Conservation (phyloP, 441 rosid species). For the Adansonia madagascariensis region DNA sequence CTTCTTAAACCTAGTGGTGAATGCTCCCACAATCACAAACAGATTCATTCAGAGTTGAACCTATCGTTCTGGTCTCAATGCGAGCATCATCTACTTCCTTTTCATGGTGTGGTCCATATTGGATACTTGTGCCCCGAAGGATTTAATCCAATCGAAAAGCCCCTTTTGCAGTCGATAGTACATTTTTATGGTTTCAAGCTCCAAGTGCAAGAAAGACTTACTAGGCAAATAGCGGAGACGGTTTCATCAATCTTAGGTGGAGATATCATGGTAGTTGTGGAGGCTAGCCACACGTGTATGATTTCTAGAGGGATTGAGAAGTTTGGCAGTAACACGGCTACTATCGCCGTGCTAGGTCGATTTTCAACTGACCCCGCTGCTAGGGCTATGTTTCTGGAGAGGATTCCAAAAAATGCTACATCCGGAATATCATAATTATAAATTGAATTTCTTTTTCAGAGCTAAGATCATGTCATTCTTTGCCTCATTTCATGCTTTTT, state of each 20-base stretch:
- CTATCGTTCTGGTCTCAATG: slow-evolving; percentile 87
- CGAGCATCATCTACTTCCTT: slow-evolving; percentile 96
- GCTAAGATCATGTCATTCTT: neutral
- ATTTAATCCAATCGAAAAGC: slow-evolving; percentile 45
- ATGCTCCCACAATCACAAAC: slow-evolving; percentile 34
- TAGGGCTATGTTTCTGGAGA: slow-evolving; percentile 64
- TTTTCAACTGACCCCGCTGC: slow-evolving; percentile 62
- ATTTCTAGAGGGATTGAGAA: slow-evolving; percentile 95
- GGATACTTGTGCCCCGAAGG: slow-evolving; percentile 71
- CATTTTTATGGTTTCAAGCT: slow-evolving; percentile 92
- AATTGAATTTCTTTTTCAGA: slow-evolving; percentile 5
- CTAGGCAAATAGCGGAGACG: slow-evolving; percentile 87
- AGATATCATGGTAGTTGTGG: slow-evolving; percentile 89
- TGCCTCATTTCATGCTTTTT: neutral
- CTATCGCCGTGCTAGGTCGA: slow-evolving; percentile 75
- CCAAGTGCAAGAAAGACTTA: slow-evolving; percentile 96
- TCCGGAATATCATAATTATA: slow-evolving; percentile 31
- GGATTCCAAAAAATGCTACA: slow-evolving; percentile 45
- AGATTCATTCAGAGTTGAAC: slow-evolving; percentile 62
- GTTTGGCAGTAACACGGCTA: slow-evolving; percentile 84
- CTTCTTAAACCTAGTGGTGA: slow-evolving; percentile 40
- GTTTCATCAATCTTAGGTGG: slow-evolving; percentile 68
- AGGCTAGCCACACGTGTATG: slow-evolving; percentile 93
- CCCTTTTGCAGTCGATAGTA: slow-evolving; percentile 70
- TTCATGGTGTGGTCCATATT: slow-evolving; percentile 86